A percentile compares a stretch with the other conserved stretches of the same genome.
phyloP scores from a whole-genome alignment of 2,329 filamentous ascomycete species.

The Ascochyta viciae-villosae region DNA sequence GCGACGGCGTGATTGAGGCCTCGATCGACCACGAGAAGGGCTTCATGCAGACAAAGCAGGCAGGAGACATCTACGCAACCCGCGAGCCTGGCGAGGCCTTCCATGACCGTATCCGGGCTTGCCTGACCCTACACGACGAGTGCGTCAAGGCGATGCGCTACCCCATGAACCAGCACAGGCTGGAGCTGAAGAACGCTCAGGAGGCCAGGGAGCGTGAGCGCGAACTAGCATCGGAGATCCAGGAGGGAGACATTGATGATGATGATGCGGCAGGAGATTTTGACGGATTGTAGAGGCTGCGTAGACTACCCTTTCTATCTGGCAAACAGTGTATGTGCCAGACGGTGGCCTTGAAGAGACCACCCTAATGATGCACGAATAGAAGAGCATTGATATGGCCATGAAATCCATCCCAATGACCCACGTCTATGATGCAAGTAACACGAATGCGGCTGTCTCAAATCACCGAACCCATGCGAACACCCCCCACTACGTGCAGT shows the following conservation, averaged over 20 bases:
- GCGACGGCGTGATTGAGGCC: slow-evolving; percentile 96
- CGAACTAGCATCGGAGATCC: slow-evolving; percentile 98
- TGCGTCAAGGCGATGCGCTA: slow-evolving; percentile 99
- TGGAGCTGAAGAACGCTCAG: slow-evolving; percentile 97
- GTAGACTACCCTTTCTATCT: not conserved
- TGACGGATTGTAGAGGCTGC: slow-evolving; percentile 77
- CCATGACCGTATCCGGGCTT: slow-evolving; percentile 93
- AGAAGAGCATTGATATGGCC: slow-evolving; percentile 16
- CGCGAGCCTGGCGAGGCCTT: slow-evolving; percentile 96
- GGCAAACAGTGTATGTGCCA: slow-evolving; percentile 31
- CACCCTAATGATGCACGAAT: slow-evolving; percentile 35
- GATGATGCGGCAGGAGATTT: slow-evolving; percentile 96
- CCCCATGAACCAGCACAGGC: slow-evolving; percentile 97
- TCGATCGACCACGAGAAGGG: slow-evolving; percentile 92
- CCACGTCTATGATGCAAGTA: not conserved
- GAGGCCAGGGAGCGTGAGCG: slow-evolving; percentile 96
- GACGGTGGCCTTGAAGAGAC: not conserved
- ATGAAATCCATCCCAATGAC: not conserved
- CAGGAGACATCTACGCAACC: slow-evolving; percentile 95
- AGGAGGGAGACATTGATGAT: slow-evolving; percentile 95
- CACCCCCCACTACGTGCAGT: slow-evolving; percentile 15
- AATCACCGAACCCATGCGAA: slow-evolving; percentile 20
- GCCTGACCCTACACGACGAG: slow-evolving; percentile 91
- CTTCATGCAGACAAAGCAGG: slow-evolving; percentile 98
- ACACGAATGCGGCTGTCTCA: slow-evolving; percentile 2